Base-by-base conservation (phyloP, 2,329 filamentous ascomycete genomes). In the Colletotrichum tropicicola region DNA sequence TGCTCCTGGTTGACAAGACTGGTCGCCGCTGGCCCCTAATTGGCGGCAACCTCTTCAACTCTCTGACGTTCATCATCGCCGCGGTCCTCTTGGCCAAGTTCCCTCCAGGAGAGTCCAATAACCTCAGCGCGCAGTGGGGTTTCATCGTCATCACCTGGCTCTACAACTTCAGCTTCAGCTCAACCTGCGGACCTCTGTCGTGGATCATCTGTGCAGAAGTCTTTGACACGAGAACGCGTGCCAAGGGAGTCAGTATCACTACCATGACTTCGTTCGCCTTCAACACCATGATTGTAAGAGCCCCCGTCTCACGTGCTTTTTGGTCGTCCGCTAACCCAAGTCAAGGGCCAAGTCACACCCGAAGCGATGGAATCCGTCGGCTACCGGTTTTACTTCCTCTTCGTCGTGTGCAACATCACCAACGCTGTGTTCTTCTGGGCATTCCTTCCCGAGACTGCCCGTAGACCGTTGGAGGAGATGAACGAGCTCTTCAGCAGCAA, bases 81-180 rank as follows among this genome's bases (percentile, higher is more conserved):
- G 85, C 84, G 12, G 70, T 83, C 21, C 74, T 87, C 7, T 70
- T 77, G 76, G 75, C 82, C 37, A 69, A 75, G 30, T 94, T 89
- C 74, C 91, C 91, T 1, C 86, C 90, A 1, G 80, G 83, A 2
- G 75, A 75, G 48, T 79, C 82, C 58, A 76, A 74, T 65, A 77
- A 77, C 44, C 47, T 64, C 39, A 48, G 49, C 32, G 58, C 49
- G 3, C 58, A 60, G 21, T 92, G 90, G 89, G 91, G 87, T 1
- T 94, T 94, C 77, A 94, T 94, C 67, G 71, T 65, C 39, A 83
- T 87, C 69, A 94, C 91, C 1, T 94, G 91, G 92, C 74, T 92
- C 1, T 94, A 92, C 82, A 94, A 94, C 78, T 91, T 93, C 79
- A 90, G 84, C 39, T 94, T 93, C 82, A 89, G 85, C 2, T 44